Evolutionary conservation across 164 flowering plant species (phyloP).

Genomic region (Protea cynaroides): DNA sequence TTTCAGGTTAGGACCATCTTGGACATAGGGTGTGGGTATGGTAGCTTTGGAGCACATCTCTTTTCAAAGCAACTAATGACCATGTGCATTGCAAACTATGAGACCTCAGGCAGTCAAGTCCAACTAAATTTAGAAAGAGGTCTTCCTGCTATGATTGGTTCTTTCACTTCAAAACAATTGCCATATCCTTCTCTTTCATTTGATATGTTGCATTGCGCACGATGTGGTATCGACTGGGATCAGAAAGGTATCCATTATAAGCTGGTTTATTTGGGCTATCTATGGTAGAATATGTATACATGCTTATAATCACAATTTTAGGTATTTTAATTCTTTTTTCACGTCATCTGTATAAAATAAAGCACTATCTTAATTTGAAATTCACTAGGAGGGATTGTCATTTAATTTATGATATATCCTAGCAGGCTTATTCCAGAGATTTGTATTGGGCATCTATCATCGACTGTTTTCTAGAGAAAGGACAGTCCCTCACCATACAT

Average conservation of each 20-base stretch:
- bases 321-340: too few relatives aligned
- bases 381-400: too few relatives aligned
- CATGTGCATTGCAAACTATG: conserved; percentile 89
- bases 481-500: not conserved
- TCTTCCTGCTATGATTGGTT: conserved; percentile 95
- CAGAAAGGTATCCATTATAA: conserved; percentile 56
- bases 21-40: conserved; percentile 98
- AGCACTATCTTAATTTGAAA: too few relatives aligned
- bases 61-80: conserved; percentile 77
- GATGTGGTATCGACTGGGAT: conserved; percentile 91
- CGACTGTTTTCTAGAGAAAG: not conserved
- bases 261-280: not conserved
- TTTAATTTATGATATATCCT: too few relatives aligned
- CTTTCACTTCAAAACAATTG: conserved; percentile 68
- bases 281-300: not conserved
- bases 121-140: conserved; percentile 98
- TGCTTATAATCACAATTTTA: too few relatives aligned
- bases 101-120: conserved; percentile 95
- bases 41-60: conserved; percentile 98
- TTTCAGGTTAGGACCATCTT: conserved; percentile 85
- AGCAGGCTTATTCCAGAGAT: too few relatives aligned
- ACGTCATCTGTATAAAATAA: too few relatives aligned
- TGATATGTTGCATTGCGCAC: conserved; percentile 95
- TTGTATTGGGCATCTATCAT: not conserved
- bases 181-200: conserved; percentile 92